These are phyloP conservation scores for Hippophae tibetana DNA, from an alignment of 306 rosid genomes.

Conservation along the genomic window DNA sequence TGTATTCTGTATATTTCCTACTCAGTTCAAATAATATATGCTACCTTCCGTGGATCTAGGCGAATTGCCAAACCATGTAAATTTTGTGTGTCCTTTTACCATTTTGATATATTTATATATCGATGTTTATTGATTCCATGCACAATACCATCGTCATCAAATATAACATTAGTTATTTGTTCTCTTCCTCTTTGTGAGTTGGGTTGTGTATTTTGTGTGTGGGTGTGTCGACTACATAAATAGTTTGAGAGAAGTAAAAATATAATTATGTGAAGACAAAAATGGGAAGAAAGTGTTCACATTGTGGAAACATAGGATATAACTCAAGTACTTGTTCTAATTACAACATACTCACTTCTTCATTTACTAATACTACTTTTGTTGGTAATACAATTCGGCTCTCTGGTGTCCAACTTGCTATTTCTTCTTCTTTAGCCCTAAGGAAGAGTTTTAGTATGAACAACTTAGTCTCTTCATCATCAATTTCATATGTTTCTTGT, in stretches of 20 bases:
- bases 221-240: conserved; percentile 3
- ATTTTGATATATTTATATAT: no score
- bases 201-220: neutral
- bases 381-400: conserved; percentile 46
- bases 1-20: no score
- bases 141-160: conserved; percentile 36
- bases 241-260: conserved; percentile 1
- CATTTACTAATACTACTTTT: neutral
- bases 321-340: conserved; percentile 87
- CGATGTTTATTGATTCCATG: no score
- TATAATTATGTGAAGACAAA: conserved; percentile 11
- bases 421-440: conserved; percentile 14
- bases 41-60: no score
- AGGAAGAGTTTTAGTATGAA: conserved; percentile 80
- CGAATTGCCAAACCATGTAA: no score
- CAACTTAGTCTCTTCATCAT: conserved; percentile 30
- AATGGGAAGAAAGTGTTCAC: conserved; percentile 96
- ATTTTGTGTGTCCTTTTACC: no score
- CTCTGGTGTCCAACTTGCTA: conserved; percentile 71
- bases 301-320: conserved; percentile 87
- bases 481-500: conserved; percentile 39
- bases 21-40: no score
- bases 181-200: conserved; percentile 16
- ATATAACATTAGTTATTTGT: neutral
- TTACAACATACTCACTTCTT: conserved; percentile 16